Evolutionary conservation across 2,329 filamentous ascomycete genomes (phyloP), one percentile per base, ranked within the genome.

Genomic region (Neurospora sp.): DNA sequence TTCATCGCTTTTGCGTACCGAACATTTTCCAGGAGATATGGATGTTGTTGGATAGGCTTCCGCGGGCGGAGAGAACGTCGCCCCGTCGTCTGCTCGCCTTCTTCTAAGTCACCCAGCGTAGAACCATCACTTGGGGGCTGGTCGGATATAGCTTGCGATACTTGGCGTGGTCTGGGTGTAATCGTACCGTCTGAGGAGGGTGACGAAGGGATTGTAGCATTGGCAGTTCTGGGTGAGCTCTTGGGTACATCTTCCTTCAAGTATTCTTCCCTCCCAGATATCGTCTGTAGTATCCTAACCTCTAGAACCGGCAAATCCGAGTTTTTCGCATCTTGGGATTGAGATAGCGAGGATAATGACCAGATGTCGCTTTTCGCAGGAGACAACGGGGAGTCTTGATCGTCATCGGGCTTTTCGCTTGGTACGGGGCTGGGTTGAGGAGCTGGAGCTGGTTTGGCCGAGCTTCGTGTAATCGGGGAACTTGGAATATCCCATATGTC

Each of bases 41-140:
- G 87, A 65, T 88, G 86, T 74, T 88, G 81, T 74, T 89, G 87
- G 6, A 88, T 88, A 1, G 86, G 86, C 71, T 88, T 89, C 23
- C 87, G 82, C 1, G 86, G 85, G 6, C 87, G 82, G n/a, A 89
- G 78, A 4, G 84, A 86, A 40, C 86, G 82, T 12, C 78, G 79
- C 37, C 80, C 71, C 15, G 76, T 74, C 6, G 77, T 71, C 67
- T 74, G 74, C 17, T 70, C 12, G 70, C 70, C 12, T 72, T 77
- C 70, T 8, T 69, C 52, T 0, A 68, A 57, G 3, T 70, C 66
- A 3, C 70, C 71, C 8, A 38, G 41, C n/a, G 67, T 33, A 38
- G 52, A 43, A 57, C 15, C 66, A 2, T 46, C 37, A 17, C 17
- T n/a, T 41, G 52, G 46, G 4, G 69, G 23, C 28, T 62, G 52